These are phyloP conservation scores for Mortierella hygrophila DNA, from an alignment of 192 early-diverging fungal genomes.

Conservation along the genomic window DNA sequence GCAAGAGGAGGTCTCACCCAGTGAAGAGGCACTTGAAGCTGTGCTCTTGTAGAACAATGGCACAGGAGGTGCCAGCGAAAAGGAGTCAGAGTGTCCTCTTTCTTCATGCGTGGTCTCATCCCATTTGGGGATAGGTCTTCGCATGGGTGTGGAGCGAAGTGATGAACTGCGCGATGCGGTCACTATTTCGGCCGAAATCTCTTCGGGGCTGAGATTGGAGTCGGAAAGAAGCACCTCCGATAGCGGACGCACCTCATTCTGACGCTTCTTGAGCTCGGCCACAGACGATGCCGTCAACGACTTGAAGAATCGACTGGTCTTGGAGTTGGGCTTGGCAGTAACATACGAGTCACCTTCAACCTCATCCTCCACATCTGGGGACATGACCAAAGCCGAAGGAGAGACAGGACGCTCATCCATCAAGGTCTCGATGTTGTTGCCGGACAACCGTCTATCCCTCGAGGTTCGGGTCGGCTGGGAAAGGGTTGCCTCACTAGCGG, in stretches of 20 bases:
- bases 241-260: conserved; percentile 24
- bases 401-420: conserved; percentile 1
- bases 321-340: not conserved
- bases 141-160: conserved; percentile 13
- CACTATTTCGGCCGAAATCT: conserved; percentile 25
- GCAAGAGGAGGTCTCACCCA: conserved; percentile 36
- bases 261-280: conserved; percentile 5
- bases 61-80: conserved; percentile 35
- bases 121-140: conserved; percentile 15
- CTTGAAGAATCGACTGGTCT: conserved; percentile 33
- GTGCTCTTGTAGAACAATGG: conserved; percentile 39
- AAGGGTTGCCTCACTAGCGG: not conserved
- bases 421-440: conserved; percentile 4
- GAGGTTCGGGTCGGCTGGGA: not conserved
- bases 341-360: conserved; percentile 11
- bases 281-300: conserved; percentile 12
- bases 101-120: not conserved
- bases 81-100: not conserved
- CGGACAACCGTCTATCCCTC: conserved; percentile 6
- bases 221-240: conserved; percentile 41
- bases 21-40: conserved; percentile 25
- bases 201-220: conserved; percentile 39
- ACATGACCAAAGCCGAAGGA: not conserved
- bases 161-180: conserved; percentile 34
- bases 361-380: conserved; percentile 16